Evolutionary conservation across 495 filamentous ascomycete genomes (phyloP).

Genomic region (Penicillium parvum): DNA sequence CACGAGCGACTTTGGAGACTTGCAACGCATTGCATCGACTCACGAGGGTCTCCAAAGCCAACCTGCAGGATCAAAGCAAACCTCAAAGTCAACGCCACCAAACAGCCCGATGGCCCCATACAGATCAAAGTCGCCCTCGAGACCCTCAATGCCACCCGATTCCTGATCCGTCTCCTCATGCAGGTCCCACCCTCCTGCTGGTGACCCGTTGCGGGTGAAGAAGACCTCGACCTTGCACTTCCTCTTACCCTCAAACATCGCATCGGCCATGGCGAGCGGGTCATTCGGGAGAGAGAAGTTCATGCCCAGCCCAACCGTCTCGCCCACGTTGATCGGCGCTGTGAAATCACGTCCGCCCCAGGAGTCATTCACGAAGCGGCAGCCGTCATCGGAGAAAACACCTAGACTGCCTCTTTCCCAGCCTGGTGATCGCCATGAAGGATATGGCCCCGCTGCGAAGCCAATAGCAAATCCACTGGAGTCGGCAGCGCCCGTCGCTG

Average conservation of each 20-base stretch:
- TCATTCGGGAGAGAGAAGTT: constrained; percentile 44
- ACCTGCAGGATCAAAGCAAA: constrained; percentile 53
- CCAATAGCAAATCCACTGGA: constrained; percentile 71
- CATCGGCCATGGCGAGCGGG: constrained; percentile 9
- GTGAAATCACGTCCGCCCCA: constrained; percentile 79
- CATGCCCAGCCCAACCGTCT: constrained; percentile 69
- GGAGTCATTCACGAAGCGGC: constrained; percentile 79
- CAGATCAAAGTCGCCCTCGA: constrained; percentile 78
- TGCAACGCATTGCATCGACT: constrained; percentile 1
- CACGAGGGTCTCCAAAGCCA: constrained; percentile 39
- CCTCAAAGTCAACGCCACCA: constrained; percentile 67
- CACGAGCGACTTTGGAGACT: constrained; percentile 1
- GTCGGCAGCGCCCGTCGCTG: constrained; percentile 24
- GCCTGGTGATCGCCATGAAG: constrained; percentile 79
- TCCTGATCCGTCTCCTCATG: constrained; percentile 76
- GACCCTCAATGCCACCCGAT: constrained; percentile 61
- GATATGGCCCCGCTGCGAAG: constrained; percentile 77
- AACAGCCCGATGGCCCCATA: constrained; percentile 76
- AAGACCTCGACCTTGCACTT: constrained; percentile 60
- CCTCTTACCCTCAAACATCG: constrained; percentile 6
- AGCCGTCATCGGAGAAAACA: constrained; percentile 88
- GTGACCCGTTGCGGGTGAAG: constrained; percentile 67
- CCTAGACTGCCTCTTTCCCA: constrained; percentile 86
- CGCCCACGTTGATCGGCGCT: constrained; percentile 45
- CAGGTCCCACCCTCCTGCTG: constrained; percentile 68